Percentiles rank a stretch among this genome's conserved stretches.
phyloP scores from a whole-genome alignment of 257 asterid species.

The Ligustrum vulgare region DNA sequence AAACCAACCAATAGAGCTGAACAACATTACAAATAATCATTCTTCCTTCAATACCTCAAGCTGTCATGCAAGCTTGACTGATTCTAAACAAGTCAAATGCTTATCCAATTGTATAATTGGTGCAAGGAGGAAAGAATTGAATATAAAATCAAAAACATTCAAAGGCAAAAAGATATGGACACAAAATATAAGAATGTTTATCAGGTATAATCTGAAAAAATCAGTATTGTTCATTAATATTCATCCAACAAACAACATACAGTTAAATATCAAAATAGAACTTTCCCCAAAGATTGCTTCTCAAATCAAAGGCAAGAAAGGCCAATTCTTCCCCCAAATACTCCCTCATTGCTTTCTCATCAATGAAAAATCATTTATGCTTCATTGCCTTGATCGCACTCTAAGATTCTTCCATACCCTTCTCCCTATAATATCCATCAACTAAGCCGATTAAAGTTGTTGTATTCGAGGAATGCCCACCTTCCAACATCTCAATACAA shows the following conservation, averaged over 20 bases:
- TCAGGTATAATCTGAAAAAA: background rate
- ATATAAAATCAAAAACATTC: background rate
- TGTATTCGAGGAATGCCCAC: conserved; percentile 69
- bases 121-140: background rate
- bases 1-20: no score
- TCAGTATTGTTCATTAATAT: background rate
- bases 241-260: conserved; percentile 2
- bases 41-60: no score
- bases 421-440: conserved; percentile 64
- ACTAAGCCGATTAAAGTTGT: conserved; percentile 62
- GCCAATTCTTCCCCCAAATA: conserved; percentile 79
- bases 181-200: background rate
- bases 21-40: no score
- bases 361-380: conserved; percentile 59
- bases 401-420: conserved; percentile 65
- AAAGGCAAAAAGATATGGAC: background rate
- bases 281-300: conserved; percentile 73
- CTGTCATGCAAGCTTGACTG: no score
- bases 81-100: background rate
- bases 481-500: conserved; percentile 63
- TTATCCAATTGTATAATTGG: background rate
- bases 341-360: conserved; percentile 65
- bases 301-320: conserved; percentile 77
- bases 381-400: conserved; percentile 43
- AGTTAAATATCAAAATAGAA: background rate